Percentiles rank a stretch among this genome's conserved stretches.
phyloP scores from a whole-genome alignment of 371 early-diverging fungal species.

The Rhizomucor miehei region DNA sequence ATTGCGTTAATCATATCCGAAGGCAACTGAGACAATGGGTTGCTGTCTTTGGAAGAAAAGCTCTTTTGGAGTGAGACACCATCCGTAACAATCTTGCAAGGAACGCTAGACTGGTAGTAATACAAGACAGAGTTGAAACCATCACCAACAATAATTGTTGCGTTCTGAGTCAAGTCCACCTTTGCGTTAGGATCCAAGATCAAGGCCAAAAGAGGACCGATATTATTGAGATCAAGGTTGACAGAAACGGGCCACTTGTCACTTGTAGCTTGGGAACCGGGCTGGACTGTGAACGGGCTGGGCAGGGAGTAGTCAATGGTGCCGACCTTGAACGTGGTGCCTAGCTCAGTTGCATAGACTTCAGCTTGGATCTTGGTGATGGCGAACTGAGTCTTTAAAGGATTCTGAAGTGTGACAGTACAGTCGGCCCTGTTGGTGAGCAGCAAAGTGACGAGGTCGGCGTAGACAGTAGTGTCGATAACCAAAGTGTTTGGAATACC shows the following conservation, averaged over 20 bases:
- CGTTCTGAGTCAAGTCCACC: constrained; percentile 32
- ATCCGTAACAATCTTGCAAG: constrained; percentile 9
- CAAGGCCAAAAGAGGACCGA: constrained; percentile 20
- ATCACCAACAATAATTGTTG: constrained; percentile 29
- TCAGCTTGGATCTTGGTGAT: constrained; percentile 26
- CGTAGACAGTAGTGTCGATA: constrained; percentile 31
- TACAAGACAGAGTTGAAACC: constrained; percentile 17
- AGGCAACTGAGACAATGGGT: too few species aligned
- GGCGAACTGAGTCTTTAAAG: constrained; percentile 33
- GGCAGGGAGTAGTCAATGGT: constrained; percentile 15
- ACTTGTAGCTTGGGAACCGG: constrained; percentile 20
- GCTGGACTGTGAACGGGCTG: constrained; percentile 26
- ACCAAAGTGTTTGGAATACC: constrained; percentile 42
- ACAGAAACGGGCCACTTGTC: constrained; percentile 18
- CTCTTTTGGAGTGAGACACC: too few species aligned
- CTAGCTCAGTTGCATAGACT: constrained; percentile 3
- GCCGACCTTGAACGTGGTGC: constrained; percentile 20
- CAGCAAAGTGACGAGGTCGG: constrained; percentile 22
- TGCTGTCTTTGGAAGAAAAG: too few species aligned
- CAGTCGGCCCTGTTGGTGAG: constrained; percentile 17
- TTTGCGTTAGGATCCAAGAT: constrained; percentile 4
- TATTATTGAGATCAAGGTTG: constrained; percentile 16
- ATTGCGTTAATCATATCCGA: too few species aligned
- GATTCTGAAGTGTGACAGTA: constrained; percentile 39
- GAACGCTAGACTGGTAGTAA: constrained; percentile 30